These are phyloP conservation scores for Trametes elegans DNA, from an alignment of 768 basidiomycete species.

Conservation along the genomic window DNA sequence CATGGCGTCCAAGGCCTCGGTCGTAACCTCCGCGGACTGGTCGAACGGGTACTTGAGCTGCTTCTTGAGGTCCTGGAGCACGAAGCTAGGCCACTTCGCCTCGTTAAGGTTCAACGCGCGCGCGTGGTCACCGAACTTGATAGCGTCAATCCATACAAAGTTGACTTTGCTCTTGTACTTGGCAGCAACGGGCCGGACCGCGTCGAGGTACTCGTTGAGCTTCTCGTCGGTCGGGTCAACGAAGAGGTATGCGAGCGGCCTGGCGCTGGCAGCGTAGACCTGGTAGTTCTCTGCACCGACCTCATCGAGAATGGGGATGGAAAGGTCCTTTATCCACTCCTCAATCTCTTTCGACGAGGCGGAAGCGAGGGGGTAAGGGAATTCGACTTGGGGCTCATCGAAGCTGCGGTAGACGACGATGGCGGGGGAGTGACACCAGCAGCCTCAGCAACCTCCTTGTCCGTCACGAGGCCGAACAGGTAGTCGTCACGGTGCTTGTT, in stretches of 20 bases:
- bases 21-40: slow-evolving; percentile 60
- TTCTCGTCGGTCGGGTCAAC: slow-evolving; percentile 72
- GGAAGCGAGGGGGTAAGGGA: slow-evolving; percentile 59
- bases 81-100: slow-evolving; percentile 90
- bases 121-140: slow-evolving; percentile 94
- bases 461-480: slow-evolving; percentile 86
- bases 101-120: slow-evolving; percentile 88
- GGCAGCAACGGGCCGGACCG: slow-evolving; percentile 73
- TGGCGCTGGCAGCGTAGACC: slow-evolving; percentile 72
- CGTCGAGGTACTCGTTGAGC: slow-evolving; percentile 62
- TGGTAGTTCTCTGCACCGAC: slow-evolving; percentile 94
- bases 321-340: slow-evolving; percentile 78
- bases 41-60: slow-evolving; percentile 91
- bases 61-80: slow-evolving; percentile 79
- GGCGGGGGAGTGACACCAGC: slow-evolving; percentile 80
- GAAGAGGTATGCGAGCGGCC: slow-evolving; percentile 95
- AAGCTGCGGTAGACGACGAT: slow-evolving; percentile 91
- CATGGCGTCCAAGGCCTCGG: slow-evolving; percentile 56
- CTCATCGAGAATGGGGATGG: slow-evolving; percentile 87
- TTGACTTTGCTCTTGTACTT: slow-evolving; percentile 85
- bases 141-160: slow-evolving; percentile 97
- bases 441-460: slow-evolving; percentile 61
- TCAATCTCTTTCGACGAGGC: slow-evolving; percentile 61
- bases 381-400: slow-evolving; percentile 76
- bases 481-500: slow-evolving; percentile 89